Conservation (phyloP, 257 asterid genomes). For the Primulina huaijiensis region DNA sequence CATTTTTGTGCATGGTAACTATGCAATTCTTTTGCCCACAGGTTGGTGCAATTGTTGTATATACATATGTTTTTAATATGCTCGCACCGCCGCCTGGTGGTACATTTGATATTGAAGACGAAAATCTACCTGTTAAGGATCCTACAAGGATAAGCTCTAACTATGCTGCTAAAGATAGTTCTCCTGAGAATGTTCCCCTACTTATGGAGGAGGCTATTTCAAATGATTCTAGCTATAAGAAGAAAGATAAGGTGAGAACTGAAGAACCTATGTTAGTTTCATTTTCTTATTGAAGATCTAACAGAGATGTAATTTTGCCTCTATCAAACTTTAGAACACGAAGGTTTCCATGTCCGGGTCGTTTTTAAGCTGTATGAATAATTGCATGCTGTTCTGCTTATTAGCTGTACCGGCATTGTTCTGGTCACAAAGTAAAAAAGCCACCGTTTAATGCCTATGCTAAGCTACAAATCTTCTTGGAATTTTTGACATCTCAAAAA, state of each 20-base stretch:
- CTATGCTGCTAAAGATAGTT: conserved; percentile 30
- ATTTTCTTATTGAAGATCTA: conserved; percentile 15
- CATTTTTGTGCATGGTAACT: conserved; percentile 13
- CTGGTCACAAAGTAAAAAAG: background rate
- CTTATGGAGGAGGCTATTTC: conserved; percentile 50
- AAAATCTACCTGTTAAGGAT: conserved; percentile 42
- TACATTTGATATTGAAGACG: conserved; percentile 59
- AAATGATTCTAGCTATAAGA: conserved; percentile 34
- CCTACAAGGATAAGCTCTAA: conserved; percentile 33
- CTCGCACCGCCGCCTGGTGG: conserved; percentile 95
- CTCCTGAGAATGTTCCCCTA: conserved; percentile 69
- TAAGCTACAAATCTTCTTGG: conserved; percentile 17
- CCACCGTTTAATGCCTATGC: background rate
- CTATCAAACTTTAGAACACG: background rate
- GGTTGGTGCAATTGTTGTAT: conserved; percentile 96
- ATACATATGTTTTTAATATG: conserved; percentile 92
- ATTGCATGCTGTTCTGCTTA: background rate
- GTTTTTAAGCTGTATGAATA: conserved; percentile 8
- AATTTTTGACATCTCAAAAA: conserved; percentile 1
- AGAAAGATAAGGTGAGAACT: conserved; percentile 48
- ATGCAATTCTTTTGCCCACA: conserved; percentile 28
- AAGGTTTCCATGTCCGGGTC: conserved; percentile 3
- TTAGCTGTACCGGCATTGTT: conserved; percentile 1
- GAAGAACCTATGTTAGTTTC: conserved; percentile 11
- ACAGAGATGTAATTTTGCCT: background rate